Evolutionary conservation across 1,284 basidiomycete species (phyloP).

Genomic region (Leccinum variabile): DNA sequence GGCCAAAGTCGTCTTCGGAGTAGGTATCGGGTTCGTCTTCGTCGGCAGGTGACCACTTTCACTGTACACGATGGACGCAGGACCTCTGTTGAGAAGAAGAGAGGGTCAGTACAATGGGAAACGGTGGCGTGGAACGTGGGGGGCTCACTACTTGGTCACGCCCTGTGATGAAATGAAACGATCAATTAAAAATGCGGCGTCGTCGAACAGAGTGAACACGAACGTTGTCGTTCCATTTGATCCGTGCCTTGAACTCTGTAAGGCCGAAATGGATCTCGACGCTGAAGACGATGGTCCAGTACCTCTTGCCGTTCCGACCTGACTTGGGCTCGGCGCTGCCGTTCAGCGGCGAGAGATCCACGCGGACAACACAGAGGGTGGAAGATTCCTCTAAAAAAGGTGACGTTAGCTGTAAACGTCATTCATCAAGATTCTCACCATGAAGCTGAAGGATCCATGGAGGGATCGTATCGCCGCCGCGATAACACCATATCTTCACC

Average conservation of each 20-base stretch:
- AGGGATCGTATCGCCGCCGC: slow-evolving; percentile 64
- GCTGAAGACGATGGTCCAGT: slow-evolving; percentile 79
- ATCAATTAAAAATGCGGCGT: slow-evolving; percentile 9
- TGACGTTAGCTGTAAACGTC: slow-evolving; percentile 1
- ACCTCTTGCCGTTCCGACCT: slow-evolving; percentile 62
- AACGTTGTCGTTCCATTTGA: slow-evolving; percentile 79
- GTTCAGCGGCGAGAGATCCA: slow-evolving; percentile 68
- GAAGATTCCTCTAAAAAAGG: slow-evolving; percentile 58
- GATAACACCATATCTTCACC: slow-evolving; percentile 78
- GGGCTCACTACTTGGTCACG: slow-evolving; percentile 60
- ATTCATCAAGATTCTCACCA: slow-evolving; percentile 38
- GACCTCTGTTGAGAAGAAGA: slow-evolving; percentile 48
- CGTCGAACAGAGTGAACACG: slow-evolving; percentile 23
- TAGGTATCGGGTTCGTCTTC: slow-evolving; percentile 63
- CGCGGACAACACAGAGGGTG: slow-evolving; percentile 72
- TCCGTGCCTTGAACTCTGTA: slow-evolving; percentile 75
- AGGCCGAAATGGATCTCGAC: slow-evolving; percentile 80
- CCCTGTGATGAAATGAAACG: slow-evolving; percentile 41
- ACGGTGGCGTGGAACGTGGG: slow-evolving; percentile 24
- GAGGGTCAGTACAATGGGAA: slow-evolving; percentile 2
- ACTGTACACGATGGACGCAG: slow-evolving; percentile 76
- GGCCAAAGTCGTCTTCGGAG: slow-evolving; percentile 51
- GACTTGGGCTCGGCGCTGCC: slow-evolving; percentile 63
- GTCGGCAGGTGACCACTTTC: slow-evolving; percentile 68
- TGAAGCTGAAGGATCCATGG: slow-evolving; percentile 69